Conservation (phyloP, 116 monocot genomes). For the Papilionanthe hybrid region DNA sequence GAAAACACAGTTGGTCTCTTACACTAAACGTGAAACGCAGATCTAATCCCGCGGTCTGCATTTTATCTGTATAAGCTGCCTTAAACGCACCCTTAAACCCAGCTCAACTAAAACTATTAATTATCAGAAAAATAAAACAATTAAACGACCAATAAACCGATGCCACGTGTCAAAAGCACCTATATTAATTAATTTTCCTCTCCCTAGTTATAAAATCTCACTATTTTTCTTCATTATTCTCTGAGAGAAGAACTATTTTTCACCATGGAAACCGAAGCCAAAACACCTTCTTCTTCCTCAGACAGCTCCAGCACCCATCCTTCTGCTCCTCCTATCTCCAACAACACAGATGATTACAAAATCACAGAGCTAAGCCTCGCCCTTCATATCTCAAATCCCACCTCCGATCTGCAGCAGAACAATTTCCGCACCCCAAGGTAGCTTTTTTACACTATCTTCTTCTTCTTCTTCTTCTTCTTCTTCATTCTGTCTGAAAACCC, state of each 20-base stretch:
- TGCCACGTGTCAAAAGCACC: neutral
- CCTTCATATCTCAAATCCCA: constrained; percentile 32
- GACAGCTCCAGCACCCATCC: constrained; percentile 52
- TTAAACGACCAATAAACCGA: too few species aligned
- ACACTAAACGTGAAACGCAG: too few species aligned
- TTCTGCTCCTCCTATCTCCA: constrained; percentile 18
- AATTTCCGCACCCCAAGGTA: constrained; percentile 28
- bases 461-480: neutral
- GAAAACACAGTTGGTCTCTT: too few species aligned
- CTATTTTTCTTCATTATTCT: neutral
- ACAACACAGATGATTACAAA: constrained; percentile 17
- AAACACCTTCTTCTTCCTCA: constrained; percentile 48
- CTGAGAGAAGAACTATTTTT: neutral
- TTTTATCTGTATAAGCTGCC: too few species aligned
- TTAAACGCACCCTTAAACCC: too few species aligned
- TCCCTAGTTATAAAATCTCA: neutral
- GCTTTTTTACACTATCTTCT: too few species aligned
- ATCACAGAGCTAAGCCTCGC: constrained; percentile 58
- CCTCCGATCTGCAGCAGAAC: neutral
- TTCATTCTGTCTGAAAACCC: neutral
- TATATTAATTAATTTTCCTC: neutral
- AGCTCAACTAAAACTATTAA: too few species aligned
- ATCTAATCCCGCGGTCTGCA: too few species aligned
- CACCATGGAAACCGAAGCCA: constrained; percentile 1
- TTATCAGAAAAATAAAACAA: too few species aligned